Evolutionary conservation across 1,284 basidiomycete genomes (phyloP), one percentile per base, ranked within the genome.

Genomic region (Cystobasidium slooffiae): DNA sequence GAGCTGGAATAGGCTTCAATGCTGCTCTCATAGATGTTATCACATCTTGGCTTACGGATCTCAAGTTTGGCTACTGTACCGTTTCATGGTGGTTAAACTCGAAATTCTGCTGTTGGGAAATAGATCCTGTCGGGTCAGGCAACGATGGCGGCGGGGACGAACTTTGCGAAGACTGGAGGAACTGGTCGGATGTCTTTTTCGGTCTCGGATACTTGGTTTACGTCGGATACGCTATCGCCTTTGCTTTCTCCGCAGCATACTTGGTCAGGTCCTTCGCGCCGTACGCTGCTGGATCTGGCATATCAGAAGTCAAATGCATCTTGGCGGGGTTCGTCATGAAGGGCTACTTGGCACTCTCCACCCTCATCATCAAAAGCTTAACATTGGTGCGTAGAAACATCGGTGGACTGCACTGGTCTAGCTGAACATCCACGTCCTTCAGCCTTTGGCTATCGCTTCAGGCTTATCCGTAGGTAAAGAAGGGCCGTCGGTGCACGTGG

Each of bases 281-380:
- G 67, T 97, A 97, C 82, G 94, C 97, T 9, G 97, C 97, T 8
- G 96, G 97, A 5, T 97, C 94, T 75, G 97, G 97, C 69, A 99
- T 99, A 75, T 94, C 94, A 31, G 97, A 99, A 83, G 98, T 99
- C 84, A 99, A 99, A 81, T 98, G 95, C 82, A 98, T 99, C 78
- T 85, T 99, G 22, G 93, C 93, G 6, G 97, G 97, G 0, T 99
- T 99, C 83, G 87, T 94, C 79, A 98, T 99, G 90, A 90, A 96
- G 82, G 94, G 94, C 0, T 99, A 92, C 81, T 86, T 99, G 49
- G 91, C 93, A 12, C 88, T 91, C 75, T 88, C 90, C 82, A 99
- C 96, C 0, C 89, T 98, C 77, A 85, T 89, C 75, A 91, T 97
- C 82, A 98, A 98, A 85, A 93, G 91, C 79, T 84, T 98, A 49